Base-by-base conservation (phyloP, 164 flowering plant genomes). In the Paratinospora sagittata region DNA sequence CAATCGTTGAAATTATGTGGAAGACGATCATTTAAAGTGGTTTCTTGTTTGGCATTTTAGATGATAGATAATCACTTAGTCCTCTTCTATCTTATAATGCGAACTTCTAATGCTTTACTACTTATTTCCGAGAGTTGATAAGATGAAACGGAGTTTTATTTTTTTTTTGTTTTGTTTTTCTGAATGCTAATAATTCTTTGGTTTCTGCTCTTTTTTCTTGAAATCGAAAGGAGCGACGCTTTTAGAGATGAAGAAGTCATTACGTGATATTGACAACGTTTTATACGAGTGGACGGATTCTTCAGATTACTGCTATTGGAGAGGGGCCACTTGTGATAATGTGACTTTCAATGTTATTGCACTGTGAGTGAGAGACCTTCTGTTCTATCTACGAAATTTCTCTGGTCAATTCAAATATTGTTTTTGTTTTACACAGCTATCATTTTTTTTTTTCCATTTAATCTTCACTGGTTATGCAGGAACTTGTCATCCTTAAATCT, bases 291-390 rank as follows among this genome's bases (percentile, higher is more conserved):
- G 99, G 99, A 86, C 86, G 14, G 89, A 84, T 71, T 82, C 89
- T 2, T 84, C 96, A 1, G 98, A 93, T 70, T 93, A 78, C 68
- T 96, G 99, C 81, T 85, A 74, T 8, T 96, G 99, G 99, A 87
- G 93, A 75, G 99, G 99, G 7, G 84, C 93, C 13, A 78, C 87
- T 7, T 96, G 99, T 75, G 99, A 91, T 52, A 96, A 93, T 82
- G 84, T 81, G 82, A 93, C 97, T 76, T 89, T 93, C 82, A 80
- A 78, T 78, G 90, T 96, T 43, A 71, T 88, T 78, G 87, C 92
- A 26, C 92, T 96, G 99, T 96, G 71, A n/a, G n/a, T n/a, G n/a
- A n/a, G n/a, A 82, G 91, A 45, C 17, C 57, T 49, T 49, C 6
- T 13, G 0, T 14, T 49, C 1, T n/a, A n/a, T n/a, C n/a, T n/a